Conservation (phyloP, 2,329 filamentous ascomycete genomes). For the Byssothecium circinans region DNA sequence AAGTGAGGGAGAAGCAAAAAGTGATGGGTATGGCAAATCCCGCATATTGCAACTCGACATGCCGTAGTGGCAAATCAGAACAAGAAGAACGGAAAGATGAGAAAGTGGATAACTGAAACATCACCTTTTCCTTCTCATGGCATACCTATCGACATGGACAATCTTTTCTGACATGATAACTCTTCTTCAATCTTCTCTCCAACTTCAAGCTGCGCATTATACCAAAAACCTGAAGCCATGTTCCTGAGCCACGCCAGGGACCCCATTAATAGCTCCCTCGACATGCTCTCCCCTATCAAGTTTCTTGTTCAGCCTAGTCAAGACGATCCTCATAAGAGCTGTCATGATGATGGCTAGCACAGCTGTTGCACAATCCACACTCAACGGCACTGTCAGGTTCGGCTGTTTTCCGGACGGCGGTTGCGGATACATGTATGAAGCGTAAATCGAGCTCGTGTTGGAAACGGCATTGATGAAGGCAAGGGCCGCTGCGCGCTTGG, state of each 20-base stretch:
- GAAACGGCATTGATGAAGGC: conserved; percentile 75
- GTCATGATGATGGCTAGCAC: conserved; percentile 66
- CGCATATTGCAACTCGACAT: no score
- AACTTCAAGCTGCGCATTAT: conserved; percentile 39
- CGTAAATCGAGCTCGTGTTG: conserved; percentile 71
- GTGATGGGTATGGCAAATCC: no score
- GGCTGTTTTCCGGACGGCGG: conserved; percentile 34
- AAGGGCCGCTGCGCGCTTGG: conserved; percentile 72
- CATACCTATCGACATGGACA: no score
- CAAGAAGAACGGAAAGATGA: no score
- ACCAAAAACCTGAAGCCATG: conserved; percentile 70
- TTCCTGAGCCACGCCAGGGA: conserved; percentile 58
- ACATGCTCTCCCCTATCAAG: conserved; percentile 64
- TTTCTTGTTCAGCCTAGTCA: conserved; percentile 68
- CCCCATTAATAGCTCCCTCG: conserved; percentile 55
- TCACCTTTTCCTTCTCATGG: no score
- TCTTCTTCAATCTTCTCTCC: no score
- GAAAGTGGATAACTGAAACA: no score
- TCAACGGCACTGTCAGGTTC: conserved; percentile 60
- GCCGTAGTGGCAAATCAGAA: no score
- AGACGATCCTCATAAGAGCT: conserved; percentile 62
- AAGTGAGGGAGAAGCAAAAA: no score
- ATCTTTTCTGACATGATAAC: no score
- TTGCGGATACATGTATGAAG: conserved; percentile 67
- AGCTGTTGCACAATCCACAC: conserved; percentile 67